Percentiles rank a stretch among this genome's conserved stretches.
Evolutionary conservation across 2,329 filamentous ascomycete genomes (phyloP).

Genomic region (Kalmusia sp.): DNA sequence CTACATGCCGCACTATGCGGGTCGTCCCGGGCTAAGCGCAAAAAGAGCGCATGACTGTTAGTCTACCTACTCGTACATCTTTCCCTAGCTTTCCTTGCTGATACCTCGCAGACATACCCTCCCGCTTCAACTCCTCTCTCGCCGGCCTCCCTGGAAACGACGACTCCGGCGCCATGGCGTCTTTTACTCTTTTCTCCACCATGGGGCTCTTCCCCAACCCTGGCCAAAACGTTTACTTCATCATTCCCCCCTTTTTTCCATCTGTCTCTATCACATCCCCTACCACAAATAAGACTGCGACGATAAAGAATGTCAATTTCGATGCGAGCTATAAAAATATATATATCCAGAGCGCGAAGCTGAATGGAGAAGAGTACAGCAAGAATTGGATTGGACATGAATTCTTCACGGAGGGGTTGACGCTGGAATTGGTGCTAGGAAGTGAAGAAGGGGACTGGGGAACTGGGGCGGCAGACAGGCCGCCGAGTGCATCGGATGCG

Average conservation of each 20-base stretch:
- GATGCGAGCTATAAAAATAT: constrained; percentile 51
- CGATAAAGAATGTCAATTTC: constrained; percentile 50
- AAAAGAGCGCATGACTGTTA: constrained; percentile 49
- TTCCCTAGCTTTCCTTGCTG: not conserved
- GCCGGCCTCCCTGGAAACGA: constrained; percentile 56
- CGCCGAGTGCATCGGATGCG: constrained; percentile 21
- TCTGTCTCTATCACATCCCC: constrained; percentile 48
- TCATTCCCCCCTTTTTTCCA: constrained; percentile 56
- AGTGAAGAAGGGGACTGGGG: constrained; percentile 53
- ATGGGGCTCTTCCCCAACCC: constrained; percentile 56
- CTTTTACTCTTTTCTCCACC: constrained; percentile 53
- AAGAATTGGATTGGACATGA: constrained; percentile 55
- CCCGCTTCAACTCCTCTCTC: constrained; percentile 50
- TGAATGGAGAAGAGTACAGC: constrained; percentile 51
- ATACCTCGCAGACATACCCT: constrained; percentile 47
- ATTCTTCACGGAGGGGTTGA: constrained; percentile 54
- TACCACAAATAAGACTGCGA: constrained; percentile 51
- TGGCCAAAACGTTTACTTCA: constrained; percentile 57
- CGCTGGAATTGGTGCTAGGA: constrained; percentile 52
- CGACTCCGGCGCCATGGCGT: constrained; percentile 55
- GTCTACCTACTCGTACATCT: not conserved
- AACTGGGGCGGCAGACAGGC: constrained; percentile 47
- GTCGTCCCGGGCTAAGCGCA: constrained; percentile 51
- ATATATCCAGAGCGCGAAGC: constrained; percentile 53
- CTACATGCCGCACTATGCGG: constrained; percentile 55